Evolutionary conservation across 1,284 basidiomycete species (phyloP).

Genomic region (Coniferiporia sulphurascens): DNA sequence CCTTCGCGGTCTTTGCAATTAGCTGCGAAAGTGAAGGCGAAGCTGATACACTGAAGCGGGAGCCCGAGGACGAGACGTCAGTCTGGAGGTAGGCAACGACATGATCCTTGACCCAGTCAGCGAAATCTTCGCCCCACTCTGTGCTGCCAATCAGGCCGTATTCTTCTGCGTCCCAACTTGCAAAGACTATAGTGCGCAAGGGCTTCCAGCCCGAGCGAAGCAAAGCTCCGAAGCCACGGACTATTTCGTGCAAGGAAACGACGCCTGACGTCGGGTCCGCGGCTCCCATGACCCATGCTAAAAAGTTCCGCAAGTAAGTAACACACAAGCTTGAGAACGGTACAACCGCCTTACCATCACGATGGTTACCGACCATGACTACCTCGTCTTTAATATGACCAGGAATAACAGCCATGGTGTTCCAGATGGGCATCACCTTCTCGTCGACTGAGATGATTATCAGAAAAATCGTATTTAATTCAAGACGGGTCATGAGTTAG

Average conservation of each 20-base stretch:
- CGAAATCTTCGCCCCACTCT: constrained; percentile 89
- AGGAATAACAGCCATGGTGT: constrained; percentile 86
- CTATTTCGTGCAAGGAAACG: constrained; percentile 78
- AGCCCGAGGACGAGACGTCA: constrained; percentile 69
- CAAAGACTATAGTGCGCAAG: constrained; percentile 81
- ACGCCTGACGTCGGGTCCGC: constrained; percentile 88
- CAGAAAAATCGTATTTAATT: constrained; percentile 12
- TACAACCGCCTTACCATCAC: constrained; percentile 56
- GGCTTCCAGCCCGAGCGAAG: constrained; percentile 83
- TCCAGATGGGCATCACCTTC: constrained; percentile 82
- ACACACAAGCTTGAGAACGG: constrained; percentile 19
- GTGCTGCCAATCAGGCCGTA: constrained; percentile 86
- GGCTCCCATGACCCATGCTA: constrained; percentile 60
- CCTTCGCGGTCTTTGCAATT: constrained; percentile 60
- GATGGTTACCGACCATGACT: constrained; percentile 81
- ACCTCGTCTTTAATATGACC: constrained; percentile 86
- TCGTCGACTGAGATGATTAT: constrained; percentile 49
- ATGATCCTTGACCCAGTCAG: constrained; percentile 71
- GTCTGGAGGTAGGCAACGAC: constrained; percentile 88
- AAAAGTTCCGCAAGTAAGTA: background rate
- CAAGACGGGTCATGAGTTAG: background rate
- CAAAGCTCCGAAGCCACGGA: constrained; percentile 77
- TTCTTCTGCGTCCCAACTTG: constrained; percentile 94
- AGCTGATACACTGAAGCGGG: constrained; percentile 46
- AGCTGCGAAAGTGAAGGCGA: constrained; percentile 81